A percentile compares a stretch with the other conserved stretches of the same genome.
phyloP scores from a whole-genome alignment of 768 basidiomycete genomes.

The Mycena maculata region DNA sequence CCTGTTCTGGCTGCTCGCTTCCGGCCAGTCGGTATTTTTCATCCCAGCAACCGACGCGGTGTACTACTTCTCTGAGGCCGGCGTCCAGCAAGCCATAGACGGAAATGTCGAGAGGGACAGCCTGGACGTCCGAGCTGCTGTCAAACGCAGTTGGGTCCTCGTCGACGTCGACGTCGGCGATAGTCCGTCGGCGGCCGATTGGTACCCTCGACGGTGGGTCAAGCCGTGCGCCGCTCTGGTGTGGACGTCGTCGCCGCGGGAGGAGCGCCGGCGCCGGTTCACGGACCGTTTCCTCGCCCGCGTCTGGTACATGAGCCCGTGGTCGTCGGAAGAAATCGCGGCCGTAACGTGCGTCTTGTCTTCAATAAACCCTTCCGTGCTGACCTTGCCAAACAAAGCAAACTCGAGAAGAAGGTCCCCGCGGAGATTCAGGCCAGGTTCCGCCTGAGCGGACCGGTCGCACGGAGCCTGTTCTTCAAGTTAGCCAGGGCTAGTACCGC shows the following conservation, averaged over 20 bases:
- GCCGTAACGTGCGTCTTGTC: slow-evolving; percentile 3
- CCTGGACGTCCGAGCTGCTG: background rate
- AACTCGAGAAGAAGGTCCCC: too few relatives aligned
- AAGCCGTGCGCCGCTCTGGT: background rate
- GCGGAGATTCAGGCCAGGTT: too few relatives aligned
- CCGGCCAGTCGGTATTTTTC: slow-evolving; percentile 8
- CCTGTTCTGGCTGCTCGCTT: slow-evolving; percentile 4
- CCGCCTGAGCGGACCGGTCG: too few relatives aligned
- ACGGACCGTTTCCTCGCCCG: background rate
- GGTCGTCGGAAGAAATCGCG: slow-evolving; percentile 3
- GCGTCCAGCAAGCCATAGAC: background rate
- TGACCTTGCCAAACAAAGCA: too few relatives aligned
- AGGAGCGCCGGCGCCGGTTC: background rate
- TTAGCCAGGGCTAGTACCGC: too few relatives aligned
- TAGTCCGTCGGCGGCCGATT: background rate
- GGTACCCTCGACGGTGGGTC: background rate
- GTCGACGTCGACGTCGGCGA: slow-evolving; percentile 7
- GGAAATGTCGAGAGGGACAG: background rate
- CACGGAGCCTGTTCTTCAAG: too few relatives aligned
- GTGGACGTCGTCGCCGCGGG: slow-evolving; percentile 7
- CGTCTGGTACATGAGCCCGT: slow-evolving; percentile 13
- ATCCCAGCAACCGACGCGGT: background rate
- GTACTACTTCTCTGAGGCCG: slow-evolving; percentile 14
- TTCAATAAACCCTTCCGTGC: background rate
- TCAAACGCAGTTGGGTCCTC: slow-evolving; percentile 14